Percentiles rank a stretch among this genome's conserved stretches.
These are phyloP conservation scores for Phytopythium aichiense DNA, from an alignment of 352 stramenopile genomes.

Conservation along the genomic window DNA sequence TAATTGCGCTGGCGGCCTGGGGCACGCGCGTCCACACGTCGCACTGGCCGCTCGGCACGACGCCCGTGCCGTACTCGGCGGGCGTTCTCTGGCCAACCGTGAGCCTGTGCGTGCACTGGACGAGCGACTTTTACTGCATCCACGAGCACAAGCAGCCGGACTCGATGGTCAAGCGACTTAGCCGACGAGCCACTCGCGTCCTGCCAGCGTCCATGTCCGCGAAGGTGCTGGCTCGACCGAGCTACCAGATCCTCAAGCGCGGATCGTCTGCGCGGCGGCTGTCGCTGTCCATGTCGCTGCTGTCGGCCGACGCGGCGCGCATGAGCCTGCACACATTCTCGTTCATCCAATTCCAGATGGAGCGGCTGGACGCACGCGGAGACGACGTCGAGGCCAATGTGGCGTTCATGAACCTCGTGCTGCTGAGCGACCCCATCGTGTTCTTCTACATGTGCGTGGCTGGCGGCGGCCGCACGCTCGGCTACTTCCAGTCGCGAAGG, in stretches of 20 bases:
- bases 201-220: background rate
- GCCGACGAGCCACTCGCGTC: background rate
- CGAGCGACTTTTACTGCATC: conserved; percentile 14
- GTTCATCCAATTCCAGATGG: conserved; percentile 25
- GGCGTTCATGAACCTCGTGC: conserved; percentile 32
- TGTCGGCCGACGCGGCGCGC: background rate
- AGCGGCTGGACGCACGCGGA: conserved; percentile 15
- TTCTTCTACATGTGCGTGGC: conserved; percentile 16
- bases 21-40: background rate
- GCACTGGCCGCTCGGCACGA: conserved; percentile 6
- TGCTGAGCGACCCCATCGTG: conserved; percentile 37
- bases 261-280: background rate
- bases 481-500: conserved; percentile 16
- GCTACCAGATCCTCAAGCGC: background rate
- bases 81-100: conserved; percentile 11
- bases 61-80: conserved; percentile 13
- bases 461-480: background rate
- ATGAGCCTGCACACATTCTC: conserved; percentile 9
- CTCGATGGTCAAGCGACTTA: background rate
- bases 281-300: background rate
- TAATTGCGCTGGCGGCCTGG: background rate
- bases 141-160: background rate
- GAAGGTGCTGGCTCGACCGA: background rate
- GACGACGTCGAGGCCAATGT: conserved; percentile 25
- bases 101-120: conserved; percentile 15